phyloP scores from a whole-genome alignment of 805 yeast species.

The Candida nanaspora region DNA sequence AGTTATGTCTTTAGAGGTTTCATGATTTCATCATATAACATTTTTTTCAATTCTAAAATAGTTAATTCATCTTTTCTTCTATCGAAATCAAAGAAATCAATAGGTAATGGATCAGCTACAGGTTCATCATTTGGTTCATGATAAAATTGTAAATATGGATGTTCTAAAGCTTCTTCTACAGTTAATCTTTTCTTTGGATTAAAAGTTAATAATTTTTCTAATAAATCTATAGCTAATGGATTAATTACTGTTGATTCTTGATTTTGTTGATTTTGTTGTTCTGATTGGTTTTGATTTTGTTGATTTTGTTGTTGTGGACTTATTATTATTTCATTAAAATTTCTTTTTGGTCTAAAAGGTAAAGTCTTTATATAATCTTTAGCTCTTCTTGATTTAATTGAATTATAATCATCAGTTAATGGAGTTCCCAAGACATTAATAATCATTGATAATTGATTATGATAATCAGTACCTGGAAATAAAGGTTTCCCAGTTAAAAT shows the following conservation, averaged over 20 bases:
- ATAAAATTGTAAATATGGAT: constrained; percentile 80
- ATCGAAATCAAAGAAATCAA: constrained; percentile 87
- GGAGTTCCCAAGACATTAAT: constrained; percentile 89
- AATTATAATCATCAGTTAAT: constrained; percentile 63
- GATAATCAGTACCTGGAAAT: constrained; percentile 92
- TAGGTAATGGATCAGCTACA: constrained; percentile 70
- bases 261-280: constrained; percentile 16
- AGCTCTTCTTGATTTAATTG: constrained; percentile 75
- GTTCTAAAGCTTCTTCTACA: constrained; percentile 76
- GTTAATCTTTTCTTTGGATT: constrained; percentile 79
- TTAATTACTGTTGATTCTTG: constrained; percentile 28
- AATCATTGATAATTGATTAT: constrained; percentile 80
- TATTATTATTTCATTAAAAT: constrained; percentile 41
- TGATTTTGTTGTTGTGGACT: background rate
- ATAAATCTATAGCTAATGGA: constrained; percentile 61
- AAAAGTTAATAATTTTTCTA: constrained; percentile 68
- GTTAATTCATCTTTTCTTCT: constrained; percentile 71
- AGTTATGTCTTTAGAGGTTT: too few relatives aligned
- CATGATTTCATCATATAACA: constrained; percentile 80
- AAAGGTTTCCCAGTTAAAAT: constrained; percentile 79
- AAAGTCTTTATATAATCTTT: constrained; percentile 79
- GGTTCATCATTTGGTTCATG: constrained; percentile 97
- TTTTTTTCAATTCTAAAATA: constrained; percentile 65
- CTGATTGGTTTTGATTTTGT: background rate
- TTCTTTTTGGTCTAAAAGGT: constrained; percentile 60